Base-by-base conservation (phyloP, 805 yeast species). In the Candida suzukii region DNA sequence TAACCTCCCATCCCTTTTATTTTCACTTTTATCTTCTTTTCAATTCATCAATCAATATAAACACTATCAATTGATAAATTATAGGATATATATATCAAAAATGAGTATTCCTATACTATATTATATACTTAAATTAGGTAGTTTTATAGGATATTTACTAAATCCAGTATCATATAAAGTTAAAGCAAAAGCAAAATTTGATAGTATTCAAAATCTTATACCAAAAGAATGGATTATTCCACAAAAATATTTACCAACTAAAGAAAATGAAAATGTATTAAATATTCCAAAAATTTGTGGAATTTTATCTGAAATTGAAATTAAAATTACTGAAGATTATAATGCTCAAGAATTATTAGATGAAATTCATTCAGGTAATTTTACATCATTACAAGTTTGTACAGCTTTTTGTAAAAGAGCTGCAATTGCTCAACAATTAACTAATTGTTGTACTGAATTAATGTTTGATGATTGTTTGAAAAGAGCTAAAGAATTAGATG, bases 401-500 rank as follows among this genome's bases (percentile, higher is more conserved):
- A 61, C 61, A 46, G 77, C 78, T 2, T 74, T 60, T 52, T 71
- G 73, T 13, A 66, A 69, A 30, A 62, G 78, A 37, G 74, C 74
- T 2, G 64, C 69, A 3, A 63, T 70, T 35, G 73, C 73, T 8
- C 76, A 74, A 41, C 74, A 73, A 48, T 51, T 73, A 44, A 68
- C 72, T 42, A 71, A 72, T 44, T 72, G 75, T 53, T 71, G 71
- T 8, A 61, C 68, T 58, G 68, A 73, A 32, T 44, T 73, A 8
- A 66, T 74, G 44, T 49, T 66, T 33, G 71, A 71, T 25, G 74
- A 73, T 38, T 78, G 77, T 13, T 55, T 74, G 41, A 50, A 60
- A 37, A 60, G 73, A 37, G 78, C 79, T 2, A 45, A 68, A 46
- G 74, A 70, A 48, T 62, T 76, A 42, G 85, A 80, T 60, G 75